phyloP scores from a whole-genome alignment of 2,329 filamentous ascomycete species.

The Ascochyta pisi region DNA sequence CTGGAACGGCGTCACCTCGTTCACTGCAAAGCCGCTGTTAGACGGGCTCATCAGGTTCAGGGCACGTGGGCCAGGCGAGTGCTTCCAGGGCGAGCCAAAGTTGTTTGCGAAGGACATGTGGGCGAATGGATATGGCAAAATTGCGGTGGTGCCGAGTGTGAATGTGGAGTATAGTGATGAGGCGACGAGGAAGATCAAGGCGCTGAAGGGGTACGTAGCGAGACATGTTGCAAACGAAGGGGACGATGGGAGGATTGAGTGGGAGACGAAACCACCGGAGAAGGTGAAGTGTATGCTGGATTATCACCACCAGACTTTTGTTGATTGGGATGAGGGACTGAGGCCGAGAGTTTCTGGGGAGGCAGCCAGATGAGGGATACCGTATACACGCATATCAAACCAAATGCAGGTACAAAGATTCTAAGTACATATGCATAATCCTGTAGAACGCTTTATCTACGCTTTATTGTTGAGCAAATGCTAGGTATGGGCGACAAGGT shows the following conservation, averaged over 20 bases:
- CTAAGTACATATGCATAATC: background rate
- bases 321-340: slow-evolving; percentile 19
- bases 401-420: background rate
- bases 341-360: background rate
- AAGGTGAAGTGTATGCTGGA: slow-evolving; percentile 58
- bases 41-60: slow-evolving; percentile 57
- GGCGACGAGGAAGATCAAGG: slow-evolving; percentile 56
- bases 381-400: background rate
- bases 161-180: slow-evolving; percentile 63
- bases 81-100: slow-evolving; percentile 62
- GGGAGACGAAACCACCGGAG: slow-evolving; percentile 54
- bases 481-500: background rate
- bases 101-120: slow-evolving; percentile 65
- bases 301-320: slow-evolving; percentile 21
- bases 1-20: slow-evolving; percentile 64
- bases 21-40: slow-evolving; percentile 58
- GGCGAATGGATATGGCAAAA: slow-evolving; percentile 51
- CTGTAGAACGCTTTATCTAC: background rate
- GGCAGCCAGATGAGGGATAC: background rate
- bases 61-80: slow-evolving; percentile 52
- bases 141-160: slow-evolving; percentile 63
- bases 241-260: slow-evolving; percentile 50
- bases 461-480: background rate
- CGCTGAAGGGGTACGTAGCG: slow-evolving; percentile 58
- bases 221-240: slow-evolving; percentile 43